These are phyloP conservation scores for Uronychia binucleata DNA, from an alignment of 73 alveolate species.

Conservation along the genomic window DNA sequence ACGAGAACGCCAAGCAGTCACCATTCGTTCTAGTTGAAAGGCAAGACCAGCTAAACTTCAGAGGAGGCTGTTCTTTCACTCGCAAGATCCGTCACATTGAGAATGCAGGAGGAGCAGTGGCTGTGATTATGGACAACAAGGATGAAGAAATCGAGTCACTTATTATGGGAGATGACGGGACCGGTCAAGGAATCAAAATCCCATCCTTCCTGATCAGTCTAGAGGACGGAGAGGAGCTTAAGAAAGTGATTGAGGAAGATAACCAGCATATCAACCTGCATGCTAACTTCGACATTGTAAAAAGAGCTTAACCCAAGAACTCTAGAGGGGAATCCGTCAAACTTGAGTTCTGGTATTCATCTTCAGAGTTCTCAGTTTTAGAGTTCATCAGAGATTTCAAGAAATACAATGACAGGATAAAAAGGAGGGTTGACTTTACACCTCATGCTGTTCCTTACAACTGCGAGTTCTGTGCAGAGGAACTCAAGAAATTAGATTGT, in stretches of 20 bases:
- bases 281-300: background rate
- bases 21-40: slow-evolving; percentile 54
- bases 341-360: background rate
- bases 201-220: slow-evolving; percentile 63
- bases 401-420: background rate
- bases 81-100: slow-evolving; percentile 60
- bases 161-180: slow-evolving; percentile 82
- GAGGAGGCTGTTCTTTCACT: slow-evolving; percentile 62
- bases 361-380: background rate
- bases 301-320: background rate
- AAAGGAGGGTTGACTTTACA: background rate
- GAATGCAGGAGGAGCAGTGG: slow-evolving; percentile 53
- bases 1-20: slow-evolving; percentile 21
- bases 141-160: slow-evolving; percentile 36
- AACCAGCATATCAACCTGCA: background rate
- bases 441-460: slow-evolving; percentile 11
- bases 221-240: slow-evolving; percentile 50
- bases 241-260: slow-evolving; percentile 31
- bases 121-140: slow-evolving; percentile 48
- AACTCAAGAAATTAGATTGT: slow-evolving; percentile 3
- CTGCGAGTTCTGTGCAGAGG: slow-evolving; percentile 3
- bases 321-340: too few relatives aligned
- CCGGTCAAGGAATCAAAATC: slow-evolving; percentile 71
- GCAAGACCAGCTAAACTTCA: too few relatives aligned
- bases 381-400: background rate